A percentile compares a stretch with the other conserved stretches of the same genome.
phyloP scores from a whole-genome alignment of 495 filamentous ascomycete genomes.

The Penicillium turbatum region DNA sequence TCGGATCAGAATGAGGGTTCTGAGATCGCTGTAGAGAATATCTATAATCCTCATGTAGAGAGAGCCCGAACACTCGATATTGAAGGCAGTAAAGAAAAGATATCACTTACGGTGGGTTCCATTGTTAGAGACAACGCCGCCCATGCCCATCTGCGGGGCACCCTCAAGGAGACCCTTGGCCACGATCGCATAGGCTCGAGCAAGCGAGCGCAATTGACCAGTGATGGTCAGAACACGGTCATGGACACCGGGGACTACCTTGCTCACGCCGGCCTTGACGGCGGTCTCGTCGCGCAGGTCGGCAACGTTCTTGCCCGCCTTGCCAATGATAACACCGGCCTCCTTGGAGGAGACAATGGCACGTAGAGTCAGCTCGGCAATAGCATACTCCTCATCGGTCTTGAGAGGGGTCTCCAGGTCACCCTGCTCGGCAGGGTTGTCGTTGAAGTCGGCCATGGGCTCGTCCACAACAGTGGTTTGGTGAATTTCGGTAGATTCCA shows the following conservation, averaged over 20 bases:
- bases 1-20: neutral
- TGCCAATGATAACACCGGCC: constrained; percentile 97
- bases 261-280: constrained; percentile 96
- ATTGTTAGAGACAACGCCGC: constrained; percentile 73
- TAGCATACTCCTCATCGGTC: constrained; percentile 94
- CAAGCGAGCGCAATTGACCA: constrained; percentile 76
- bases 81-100: neutral
- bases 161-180: constrained; percentile 87
- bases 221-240: constrained; percentile 96
- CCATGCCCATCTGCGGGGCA: constrained; percentile 92
- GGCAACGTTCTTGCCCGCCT: constrained; percentile 96
- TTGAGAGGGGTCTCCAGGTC: constrained; percentile 68
- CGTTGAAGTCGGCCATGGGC: constrained; percentile 46
- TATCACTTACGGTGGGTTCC: constrained; percentile 85
- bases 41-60: neutral
- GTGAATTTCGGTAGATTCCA: constrained; percentile 48
- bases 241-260: constrained; percentile 94
- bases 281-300: constrained; percentile 96
- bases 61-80: neutral
- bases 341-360: constrained; percentile 98
- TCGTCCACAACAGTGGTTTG: constrained; percentile 40
- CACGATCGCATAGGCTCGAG: constrained; percentile 89
- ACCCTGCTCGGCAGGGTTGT: constrained; percentile 49
- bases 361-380: constrained; percentile 84
- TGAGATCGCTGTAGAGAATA: neutral